Conservation (phyloP, 1,139 yeast genomes). For the Geotrichum carabidarum region DNA sequence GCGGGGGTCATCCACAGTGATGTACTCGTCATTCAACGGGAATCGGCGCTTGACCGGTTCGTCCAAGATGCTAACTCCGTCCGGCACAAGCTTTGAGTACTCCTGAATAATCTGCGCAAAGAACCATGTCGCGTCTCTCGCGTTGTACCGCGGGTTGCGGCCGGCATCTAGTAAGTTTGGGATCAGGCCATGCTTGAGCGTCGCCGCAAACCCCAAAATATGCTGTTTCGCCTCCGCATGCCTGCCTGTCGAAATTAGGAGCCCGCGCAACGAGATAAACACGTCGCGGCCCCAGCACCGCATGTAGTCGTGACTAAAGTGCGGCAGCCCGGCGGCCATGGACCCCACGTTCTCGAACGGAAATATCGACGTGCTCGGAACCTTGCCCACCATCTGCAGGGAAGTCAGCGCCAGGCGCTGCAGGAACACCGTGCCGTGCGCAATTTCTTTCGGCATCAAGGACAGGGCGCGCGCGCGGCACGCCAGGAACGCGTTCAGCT, state of each 20-base stretch:
- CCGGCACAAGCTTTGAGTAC: conserved; percentile 61
- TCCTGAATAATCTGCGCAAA: conserved; percentile 84
- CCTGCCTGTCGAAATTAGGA: conserved; percentile 71
- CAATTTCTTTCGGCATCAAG: conserved; percentile 51
- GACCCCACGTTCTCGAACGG: conserved; percentile 61
- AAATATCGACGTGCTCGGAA: conserved; percentile 68
- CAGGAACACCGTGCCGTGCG: conserved; percentile 62
- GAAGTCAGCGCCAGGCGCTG: conserved; percentile 78
- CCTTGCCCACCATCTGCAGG: conserved; percentile 76
- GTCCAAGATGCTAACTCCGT: conserved; percentile 61
- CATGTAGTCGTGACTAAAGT: conserved; percentile 85
- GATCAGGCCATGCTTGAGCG: conserved; percentile 89
- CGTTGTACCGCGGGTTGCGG: conserved; percentile 87
- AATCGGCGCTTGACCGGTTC: conserved; percentile 76
- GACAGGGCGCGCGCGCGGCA: conserved; percentile 62
- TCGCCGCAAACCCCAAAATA: conserved; percentile 81
- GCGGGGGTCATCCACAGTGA: conserved; percentile 59
- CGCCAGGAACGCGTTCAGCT: conserved; percentile 80
- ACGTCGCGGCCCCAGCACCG: conserved; percentile 99
- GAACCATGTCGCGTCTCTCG: conserved; percentile 97
- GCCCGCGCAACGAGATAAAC: conserved; percentile 78
- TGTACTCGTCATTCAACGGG: conserved; percentile 80
- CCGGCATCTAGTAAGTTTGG: conserved; percentile 93
- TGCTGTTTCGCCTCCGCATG: conserved; percentile 74
- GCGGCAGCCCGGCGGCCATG: conserved; percentile 95